Base-by-base conservation (phyloP, 139 green algal genomes). In the Tetraselmis chui region DNA sequence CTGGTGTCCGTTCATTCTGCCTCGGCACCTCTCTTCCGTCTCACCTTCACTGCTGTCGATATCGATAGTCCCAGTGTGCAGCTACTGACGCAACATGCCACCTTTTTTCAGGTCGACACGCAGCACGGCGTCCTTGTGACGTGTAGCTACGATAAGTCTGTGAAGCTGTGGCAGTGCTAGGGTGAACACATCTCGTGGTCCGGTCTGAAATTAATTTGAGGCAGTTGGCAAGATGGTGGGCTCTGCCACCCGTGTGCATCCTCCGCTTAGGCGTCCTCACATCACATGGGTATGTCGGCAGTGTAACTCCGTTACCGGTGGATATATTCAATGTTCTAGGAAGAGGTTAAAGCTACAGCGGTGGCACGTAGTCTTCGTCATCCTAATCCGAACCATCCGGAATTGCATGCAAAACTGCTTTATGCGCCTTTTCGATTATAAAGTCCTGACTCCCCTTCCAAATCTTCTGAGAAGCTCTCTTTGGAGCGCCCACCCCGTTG, bases 121-220 rank as follows among this genome's bases (percentile, higher is more conserved):
- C 1, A 23, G 2, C 59, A 78, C 29, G 91, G 91, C 81, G 75
- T 86, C 75, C 84, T 94, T n/a, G 82, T 85, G 5, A 92, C 89
- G 0, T 86, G 83, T 76, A 86, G 79, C 76, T 93, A 93, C 81
- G 91, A 94, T 81, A 88, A 88, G 31, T 88, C 80, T 1, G 75
- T 92, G 23, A 89, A 89, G 74, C 27, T 93, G 58, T 85, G 76
- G 76, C 22, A 5, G 5, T 25, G 59, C 27, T 31, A 31, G 2
- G n/a, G n/a, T n/a, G n/a, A n/a, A n/a, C n/a, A n/a, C n/a, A n/a
- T n/a, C n/a, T n/a, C n/a, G n/a, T n/a, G n/a, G n/a, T n/a, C n/a
- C n/a, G n/a, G n/a, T n/a, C n/a, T n/a, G n/a, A n/a, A n/a, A n/a
- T n/a, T n/a, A n/a, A n/a, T n/a, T n/a, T n/a, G n/a, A n/a, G n/a